Conservation (phyloP, 2,329 filamentous ascomycete species). For the Massarina eburnea region DNA sequence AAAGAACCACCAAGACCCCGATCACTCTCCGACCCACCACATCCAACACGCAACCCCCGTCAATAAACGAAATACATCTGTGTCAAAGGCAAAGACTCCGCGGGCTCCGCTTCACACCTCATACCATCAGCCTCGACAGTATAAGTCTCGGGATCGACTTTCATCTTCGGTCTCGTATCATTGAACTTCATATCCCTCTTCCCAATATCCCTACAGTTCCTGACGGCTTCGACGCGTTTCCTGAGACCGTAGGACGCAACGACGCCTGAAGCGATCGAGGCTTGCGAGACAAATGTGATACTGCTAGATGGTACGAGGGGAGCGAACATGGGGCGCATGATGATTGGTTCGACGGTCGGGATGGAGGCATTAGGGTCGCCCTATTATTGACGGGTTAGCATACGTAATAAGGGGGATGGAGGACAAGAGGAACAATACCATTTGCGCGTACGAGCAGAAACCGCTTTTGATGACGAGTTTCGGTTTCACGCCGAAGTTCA, state of each 20-base stretch:
- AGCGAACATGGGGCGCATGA: conserved; percentile 85
- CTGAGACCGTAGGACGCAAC: conserved; percentile 72
- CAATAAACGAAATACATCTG: conserved; percentile 78
- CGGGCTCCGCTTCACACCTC: conserved; percentile 72
- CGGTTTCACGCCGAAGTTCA: conserved; percentile 86
- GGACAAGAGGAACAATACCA: conserved; percentile 57
- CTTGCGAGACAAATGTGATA: conserved; percentile 80
- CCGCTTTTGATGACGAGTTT: conserved; percentile 81
- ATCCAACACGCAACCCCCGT: background rate
- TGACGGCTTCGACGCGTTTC: conserved; percentile 80
- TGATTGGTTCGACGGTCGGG: conserved; percentile 81
- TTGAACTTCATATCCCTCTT: conserved; percentile 94
- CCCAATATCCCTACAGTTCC: conserved; percentile 70
- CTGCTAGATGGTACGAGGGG: conserved; percentile 70
- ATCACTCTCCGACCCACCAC: no score
- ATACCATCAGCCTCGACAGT: conserved; percentile 80
- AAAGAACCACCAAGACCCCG: no score
- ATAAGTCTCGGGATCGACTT: conserved; percentile 89
- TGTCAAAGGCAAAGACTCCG: conserved; percentile 69
- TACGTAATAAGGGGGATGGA: background rate
- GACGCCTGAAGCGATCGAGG: conserved; percentile 66
- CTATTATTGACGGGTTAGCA: conserved; percentile 24
- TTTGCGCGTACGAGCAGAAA: conserved; percentile 78
- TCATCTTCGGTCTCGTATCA: conserved; percentile 80
- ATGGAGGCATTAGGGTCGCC: conserved; percentile 62